Percentiles rank a stretch among this genome's conserved stretches.
phyloP scores from a whole-genome alignment of 306 rosid genomes.

The Neltuma alba region DNA sequence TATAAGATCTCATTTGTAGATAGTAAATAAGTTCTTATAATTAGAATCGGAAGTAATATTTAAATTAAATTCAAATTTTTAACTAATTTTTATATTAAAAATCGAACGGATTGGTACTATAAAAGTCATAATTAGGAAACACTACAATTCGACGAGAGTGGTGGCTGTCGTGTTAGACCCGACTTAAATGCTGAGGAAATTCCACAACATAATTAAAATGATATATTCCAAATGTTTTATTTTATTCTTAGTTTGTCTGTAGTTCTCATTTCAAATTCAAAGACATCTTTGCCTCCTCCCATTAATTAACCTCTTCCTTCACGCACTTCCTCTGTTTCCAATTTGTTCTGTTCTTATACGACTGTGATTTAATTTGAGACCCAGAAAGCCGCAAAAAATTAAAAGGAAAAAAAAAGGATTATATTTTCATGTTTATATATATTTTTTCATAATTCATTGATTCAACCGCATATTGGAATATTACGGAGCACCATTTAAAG shows the following conservation, averaged over 20 bases:
- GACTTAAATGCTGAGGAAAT: background rate
- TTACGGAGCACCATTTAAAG: background rate
- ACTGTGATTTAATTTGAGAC: background rate
- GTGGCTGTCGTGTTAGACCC: background rate
- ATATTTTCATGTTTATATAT: too few species aligned
- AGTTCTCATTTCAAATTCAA: slow-evolving; percentile 36
- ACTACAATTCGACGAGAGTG: background rate
- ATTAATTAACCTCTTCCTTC: background rate
- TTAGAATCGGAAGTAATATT: too few species aligned
- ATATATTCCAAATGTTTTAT: background rate
- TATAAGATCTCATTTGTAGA: too few species aligned
- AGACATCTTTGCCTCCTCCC: background rate
- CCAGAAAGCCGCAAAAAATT: background rate
- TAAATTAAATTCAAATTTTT: too few species aligned
- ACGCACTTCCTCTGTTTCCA: background rate
- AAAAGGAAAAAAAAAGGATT: background rate
- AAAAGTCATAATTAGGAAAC: background rate
- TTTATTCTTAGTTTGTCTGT: background rate
- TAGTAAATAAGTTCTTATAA: too few species aligned
- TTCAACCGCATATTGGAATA: background rate
- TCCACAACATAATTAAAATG: background rate
- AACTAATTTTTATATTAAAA: too few species aligned
- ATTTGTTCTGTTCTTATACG: background rate
- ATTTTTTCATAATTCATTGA: background rate
- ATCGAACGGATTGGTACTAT: too few species aligned